A percentile compares a stretch with the other conserved stretches of the same genome.
These are phyloP conservation scores for Hibiscus mutabilis DNA, from an alignment of 345 rosid genomes.

Conservation along the genomic window DNA sequence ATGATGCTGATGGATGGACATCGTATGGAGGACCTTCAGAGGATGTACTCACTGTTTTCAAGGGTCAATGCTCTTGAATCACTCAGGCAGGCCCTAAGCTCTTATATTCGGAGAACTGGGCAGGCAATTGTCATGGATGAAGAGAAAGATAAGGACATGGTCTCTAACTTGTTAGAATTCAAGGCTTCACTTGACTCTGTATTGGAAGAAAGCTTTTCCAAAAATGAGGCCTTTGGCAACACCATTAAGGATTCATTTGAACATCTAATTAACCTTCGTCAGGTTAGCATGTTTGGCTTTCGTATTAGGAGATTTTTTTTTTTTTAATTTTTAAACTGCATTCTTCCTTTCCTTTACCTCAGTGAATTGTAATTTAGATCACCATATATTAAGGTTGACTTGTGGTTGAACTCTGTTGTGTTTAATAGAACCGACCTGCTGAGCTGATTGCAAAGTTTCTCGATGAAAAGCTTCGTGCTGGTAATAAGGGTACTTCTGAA, in stretches of 20 bases:
- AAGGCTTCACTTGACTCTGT: constrained; percentile 85
- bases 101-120: constrained; percentile 74
- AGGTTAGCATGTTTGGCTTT: constrained; percentile 42
- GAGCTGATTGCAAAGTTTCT: constrained; percentile 95
- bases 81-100: constrained; percentile 71
- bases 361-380: neutral
- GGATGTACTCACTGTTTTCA: constrained; percentile 72
- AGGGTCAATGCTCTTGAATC: constrained; percentile 86
- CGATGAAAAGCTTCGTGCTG: constrained; percentile 99
- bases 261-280: constrained; percentile 90
- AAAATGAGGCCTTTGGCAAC: constrained; percentile 81
- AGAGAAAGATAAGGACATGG: constrained; percentile 99
- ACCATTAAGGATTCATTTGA: constrained; percentile 95
- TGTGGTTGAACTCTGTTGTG: constrained; percentile 13
- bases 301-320: neutral
- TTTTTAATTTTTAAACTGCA: constrained; percentile 3
- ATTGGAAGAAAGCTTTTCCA: constrained; percentile 91
- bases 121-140: constrained; percentile 88
- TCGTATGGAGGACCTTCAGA: constrained; percentile 81
- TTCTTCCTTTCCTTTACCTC: neutral
- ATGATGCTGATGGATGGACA: constrained; percentile 87
- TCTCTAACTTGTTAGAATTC: constrained; percentile 70
- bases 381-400: neutral
- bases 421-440: constrained; percentile 87
- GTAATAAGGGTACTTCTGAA: constrained; percentile 98